Base-by-base conservation (phyloP, 192 early-diverging fungal species). In the Gryganskiella cystojenkinii region DNA sequence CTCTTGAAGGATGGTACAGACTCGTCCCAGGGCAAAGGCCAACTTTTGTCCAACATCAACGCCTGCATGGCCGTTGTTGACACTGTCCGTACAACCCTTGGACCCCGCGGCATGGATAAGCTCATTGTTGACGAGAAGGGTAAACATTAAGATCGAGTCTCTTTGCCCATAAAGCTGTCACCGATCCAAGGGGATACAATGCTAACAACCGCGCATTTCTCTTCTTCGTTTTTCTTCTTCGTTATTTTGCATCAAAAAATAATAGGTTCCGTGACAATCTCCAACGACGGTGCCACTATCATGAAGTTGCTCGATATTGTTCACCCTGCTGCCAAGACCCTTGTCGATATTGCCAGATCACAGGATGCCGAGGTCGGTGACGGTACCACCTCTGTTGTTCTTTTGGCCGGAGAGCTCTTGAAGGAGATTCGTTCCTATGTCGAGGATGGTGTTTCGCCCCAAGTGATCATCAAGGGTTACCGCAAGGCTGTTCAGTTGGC, bases 341-440 rank as follows among this genome's bases (percentile, higher is more conserved):
- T 99, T 37, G 98, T 99, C 28, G 98, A 99, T 80, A 98, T 99
- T 83, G 96, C 96, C 44, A 87, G 96, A 33, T 92, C 96, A 34
- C 98, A 99, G 90, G 98, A 99, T 83, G 98, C 95, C 2, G 98
- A 99, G 88, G 96, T 98, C 31, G 98, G 98, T 47, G 98, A 99
- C 67, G 98, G 98, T 64, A 99, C 98, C 40, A 99, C 98, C 20
- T 95, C 93, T 84, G 98, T 99, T 31, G 95, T 97, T 34, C 87
- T 99, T 35, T 86, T 99, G 55, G 98, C 98, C 30, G 96, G 95
- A 67, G 98, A 99, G 86, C 85, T 99, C 55, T 84, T 99, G 73
- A 98, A 96, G 84, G 96, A 98, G 80, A 87, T 98, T 81, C 94
- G 94, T 71, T 88, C 91, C 51, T 94, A 90, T 64, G 89, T 99